Base-by-base conservation (phyloP, 1,284 basidiomycete genomes). In the Porodaedalea pini region DNA sequence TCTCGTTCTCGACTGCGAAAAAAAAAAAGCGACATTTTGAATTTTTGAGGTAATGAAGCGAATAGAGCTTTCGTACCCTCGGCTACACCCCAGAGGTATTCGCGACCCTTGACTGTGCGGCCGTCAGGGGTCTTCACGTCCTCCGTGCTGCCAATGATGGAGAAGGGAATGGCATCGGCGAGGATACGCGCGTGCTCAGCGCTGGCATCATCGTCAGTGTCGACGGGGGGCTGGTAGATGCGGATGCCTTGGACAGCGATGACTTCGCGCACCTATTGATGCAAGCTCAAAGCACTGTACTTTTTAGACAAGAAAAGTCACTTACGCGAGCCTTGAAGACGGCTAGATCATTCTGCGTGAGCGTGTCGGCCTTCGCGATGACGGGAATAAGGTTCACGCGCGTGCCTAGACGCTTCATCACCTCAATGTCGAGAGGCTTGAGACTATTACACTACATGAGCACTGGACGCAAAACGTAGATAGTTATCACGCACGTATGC, bases 31-130 rank as follows among this genome's bases (percentile, higher is more conserved):
- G 40, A 27, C 58, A 15, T 48, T 29, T 5, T 25, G 44, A 29
- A 23, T 44, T 44, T 25, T 31, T 25, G 25, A 39, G 37, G 23
- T 4, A 11, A 17, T 17, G 34, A 53, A 53, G 29, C 19, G 21
- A 29, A 45, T 54, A 47, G 23, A 37, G 32, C 52, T 27, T 54
- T 73, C 77, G 57, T 57, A 90, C 90, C 90, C 78, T 99, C 96
- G 23, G 96, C 96, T 29, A 98, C 94, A 78, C 97, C 97, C 97
- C 97, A 99, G n/a, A 97, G 85, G 73, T 99, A 99, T 72, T 98
- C 92, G 67, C 97, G 88, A 44, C 97, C 96, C 75, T 98, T 98
- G 71, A 99, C 96, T 32, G 85, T 77, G 58, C 95, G 87, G 10
- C 97, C 97, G 70, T 99, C 96, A 37, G 79, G 73, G 2, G 94